These are phyloP conservation scores for Pyrus hybrid DNA, from an alignment of 331 rosid species.

Conservation along the genomic window DNA sequence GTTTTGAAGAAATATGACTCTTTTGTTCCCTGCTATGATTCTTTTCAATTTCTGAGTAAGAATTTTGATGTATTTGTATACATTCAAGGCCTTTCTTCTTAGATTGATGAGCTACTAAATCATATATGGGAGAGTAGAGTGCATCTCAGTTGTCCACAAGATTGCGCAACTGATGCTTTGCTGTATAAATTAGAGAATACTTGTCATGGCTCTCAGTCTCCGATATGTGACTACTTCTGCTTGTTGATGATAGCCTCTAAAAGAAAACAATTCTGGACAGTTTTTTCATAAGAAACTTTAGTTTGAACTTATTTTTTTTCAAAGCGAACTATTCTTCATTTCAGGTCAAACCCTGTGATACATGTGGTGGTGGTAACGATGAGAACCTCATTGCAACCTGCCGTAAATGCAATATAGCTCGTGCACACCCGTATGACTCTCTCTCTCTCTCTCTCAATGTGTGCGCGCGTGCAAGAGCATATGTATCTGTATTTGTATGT, in stretches of 20 bases:
- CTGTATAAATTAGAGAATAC: neutral
- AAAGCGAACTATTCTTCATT: neutral
- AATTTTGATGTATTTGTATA: neutral
- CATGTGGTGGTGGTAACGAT: constrained; percentile 43
- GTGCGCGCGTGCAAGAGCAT: neutral
- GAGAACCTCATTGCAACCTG: constrained; percentile 34
- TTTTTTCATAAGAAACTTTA: neutral
- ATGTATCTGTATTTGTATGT: neutral
- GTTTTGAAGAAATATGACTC: too few relatives aligned
- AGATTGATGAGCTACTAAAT: neutral
- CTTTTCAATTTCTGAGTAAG: neutral
- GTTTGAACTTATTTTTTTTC: neutral
- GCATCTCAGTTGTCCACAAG: neutral
- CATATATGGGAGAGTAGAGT: neutral
- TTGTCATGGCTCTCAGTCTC: neutral
- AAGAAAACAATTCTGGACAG: neutral
- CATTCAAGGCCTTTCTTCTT: neutral
- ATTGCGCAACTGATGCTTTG: neutral
- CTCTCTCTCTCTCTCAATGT: neutral
- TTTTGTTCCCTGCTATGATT: too few relatives aligned
- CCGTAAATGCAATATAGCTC: constrained; percentile 28
- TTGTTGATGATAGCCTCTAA: neutral
- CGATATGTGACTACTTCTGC: neutral
- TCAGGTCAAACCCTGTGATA: constrained; percentile 49
- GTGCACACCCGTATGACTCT: constrained; percentile 44